Base-by-base conservation (phyloP, 1,139 yeast species). In the Pichia sp. region DNA sequence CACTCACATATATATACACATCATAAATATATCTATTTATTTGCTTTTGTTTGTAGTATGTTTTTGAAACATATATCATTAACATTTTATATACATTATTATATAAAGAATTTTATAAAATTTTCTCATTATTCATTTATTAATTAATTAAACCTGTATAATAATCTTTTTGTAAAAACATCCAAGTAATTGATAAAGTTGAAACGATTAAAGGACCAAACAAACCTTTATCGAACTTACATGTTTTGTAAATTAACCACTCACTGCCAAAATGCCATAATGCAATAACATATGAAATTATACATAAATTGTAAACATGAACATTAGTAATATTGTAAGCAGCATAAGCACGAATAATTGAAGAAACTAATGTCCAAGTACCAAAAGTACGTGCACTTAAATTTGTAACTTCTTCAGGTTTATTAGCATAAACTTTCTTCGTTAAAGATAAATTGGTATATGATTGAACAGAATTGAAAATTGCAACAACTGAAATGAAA, bases 311-410 rank as follows among this genome's bases (percentile, higher is more conserved):
- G 64, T 79, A 92, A 43, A 89, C 77, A 49, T 80, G 83, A 27
- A 80, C 78, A 56, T 82, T 78, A 47, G 69, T 67, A 51, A 86
- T 68, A 61, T 85, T 71, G 65, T 82, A 83, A 6, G 98, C 95
- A 40, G 96, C 96, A 61, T 86, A 89, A 54, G 82, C 73, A 61
- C 98, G 78, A 41, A 92, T 80, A 37, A 92, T 71, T 2, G 96
- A 78, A 1, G 97, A 82, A 54, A 90, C 74, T 43, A 90, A 70
- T 0, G 98, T 92, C 98, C 98, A 92, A 1, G 98, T 92, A 30
- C 98, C 98, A 64, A 92, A 92, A 0, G 98, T 92, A 58, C 98
- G 76, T 9, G 97, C 96, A 55, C 95, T 81, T 55, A 92, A 71
- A 6, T 74, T 70, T 0, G 96, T 87, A 22, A 90, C 78, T 58